Percentiles rank a stretch among this genome's conserved stretches.
These are phyloP conservation scores for Goffeauzyma gilvescens DNA, from an alignment of 768 basidiomycete genomes.

Conservation along the genomic window DNA sequence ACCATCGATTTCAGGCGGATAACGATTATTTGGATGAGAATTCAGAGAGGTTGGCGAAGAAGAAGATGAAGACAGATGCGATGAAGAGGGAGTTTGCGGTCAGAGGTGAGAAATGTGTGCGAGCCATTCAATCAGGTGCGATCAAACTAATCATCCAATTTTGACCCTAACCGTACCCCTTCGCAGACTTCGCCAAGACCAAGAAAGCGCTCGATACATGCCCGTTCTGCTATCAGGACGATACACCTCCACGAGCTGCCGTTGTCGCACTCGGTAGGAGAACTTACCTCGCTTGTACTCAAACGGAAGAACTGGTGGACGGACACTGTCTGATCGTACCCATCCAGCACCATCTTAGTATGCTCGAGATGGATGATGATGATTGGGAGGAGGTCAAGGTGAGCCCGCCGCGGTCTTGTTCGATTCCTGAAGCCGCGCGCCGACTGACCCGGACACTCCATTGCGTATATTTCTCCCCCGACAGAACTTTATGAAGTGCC, in stretches of 20 bases:
- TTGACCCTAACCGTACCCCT: not conserved
- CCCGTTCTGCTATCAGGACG: constrained; percentile 75
- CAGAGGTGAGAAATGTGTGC: constrained; percentile 42
- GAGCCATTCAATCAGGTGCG: not conserved
- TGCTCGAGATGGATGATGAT: constrained; percentile 87
- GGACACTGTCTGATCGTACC: constrained; percentile 94
- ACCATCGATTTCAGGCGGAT: constrained; percentile 46
- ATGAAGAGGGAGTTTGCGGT: constrained; percentile 96
- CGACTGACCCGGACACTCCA: not conserved
- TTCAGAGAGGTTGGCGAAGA: constrained; percentile 71
- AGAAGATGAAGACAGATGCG: constrained; percentile 88
- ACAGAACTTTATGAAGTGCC: constrained; percentile 71
- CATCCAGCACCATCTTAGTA: constrained; percentile 75
- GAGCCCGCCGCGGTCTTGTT: constrained; percentile 20
- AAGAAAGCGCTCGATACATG: constrained; percentile 75
- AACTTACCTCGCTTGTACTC: constrained; percentile 74
- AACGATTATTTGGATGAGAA: constrained; percentile 95
- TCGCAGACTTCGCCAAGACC: constrained; percentile 75
- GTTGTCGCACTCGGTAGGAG: constrained; percentile 79
- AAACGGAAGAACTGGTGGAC: constrained; percentile 65
- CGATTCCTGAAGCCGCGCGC: not conserved
- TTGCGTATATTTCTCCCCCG: not conserved
- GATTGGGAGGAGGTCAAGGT: constrained; percentile 95
- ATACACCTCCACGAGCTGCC: constrained; percentile 67
- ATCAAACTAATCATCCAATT: not conserved